A percentile compares a stretch with the other conserved stretches of the same genome.
These are phyloP conservation scores for Plasmodium cynomolgi DNA, from an alignment of 169 alveolate genomes.

Conservation along the genomic window DNA sequence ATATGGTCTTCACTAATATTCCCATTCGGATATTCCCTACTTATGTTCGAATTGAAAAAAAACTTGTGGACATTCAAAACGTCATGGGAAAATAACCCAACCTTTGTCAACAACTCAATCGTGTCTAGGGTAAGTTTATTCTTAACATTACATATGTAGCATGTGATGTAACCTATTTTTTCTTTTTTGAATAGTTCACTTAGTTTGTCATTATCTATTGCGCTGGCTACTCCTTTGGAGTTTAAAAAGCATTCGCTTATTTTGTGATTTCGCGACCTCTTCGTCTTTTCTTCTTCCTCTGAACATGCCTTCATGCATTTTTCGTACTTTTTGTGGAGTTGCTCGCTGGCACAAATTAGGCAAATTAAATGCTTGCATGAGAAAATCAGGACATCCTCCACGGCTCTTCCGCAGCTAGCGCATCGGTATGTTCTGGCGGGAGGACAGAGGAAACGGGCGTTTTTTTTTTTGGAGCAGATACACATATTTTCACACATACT, in stretches of 20 bases:
- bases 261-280: slow-evolving; percentile 7
- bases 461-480: background rate
- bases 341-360: slow-evolving; percentile 43
- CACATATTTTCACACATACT: background rate
- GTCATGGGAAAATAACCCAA: slow-evolving; percentile 48
- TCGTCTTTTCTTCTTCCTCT: background rate
- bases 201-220: slow-evolving; percentile 14
- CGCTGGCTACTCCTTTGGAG: background rate
- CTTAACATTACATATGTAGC: slow-evolving; percentile 41
- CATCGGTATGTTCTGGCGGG: slow-evolving; percentile 28
- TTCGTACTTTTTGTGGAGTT: slow-evolving; percentile 39
- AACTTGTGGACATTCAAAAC: slow-evolving; percentile 52
- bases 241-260: slow-evolving; percentile 45
- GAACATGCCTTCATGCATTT: slow-evolving; percentile 19
- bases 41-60: background rate
- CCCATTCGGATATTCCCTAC: background rate
- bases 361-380: slow-evolving; percentile 68
- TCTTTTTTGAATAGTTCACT: slow-evolving; percentile 32
- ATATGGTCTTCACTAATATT: background rate
- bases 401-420: slow-evolving; percentile 34
- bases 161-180: slow-evolving; percentile 49
- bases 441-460: background rate
- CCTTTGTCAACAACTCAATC: slow-evolving; percentile 45
- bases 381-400: slow-evolving; percentile 51
- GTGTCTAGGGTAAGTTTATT: slow-evolving; percentile 61